Evolutionary conservation across 495 filamentous ascomycete species (phyloP).

Genomic region (Friedmanniomyces endolithicus): DNA sequence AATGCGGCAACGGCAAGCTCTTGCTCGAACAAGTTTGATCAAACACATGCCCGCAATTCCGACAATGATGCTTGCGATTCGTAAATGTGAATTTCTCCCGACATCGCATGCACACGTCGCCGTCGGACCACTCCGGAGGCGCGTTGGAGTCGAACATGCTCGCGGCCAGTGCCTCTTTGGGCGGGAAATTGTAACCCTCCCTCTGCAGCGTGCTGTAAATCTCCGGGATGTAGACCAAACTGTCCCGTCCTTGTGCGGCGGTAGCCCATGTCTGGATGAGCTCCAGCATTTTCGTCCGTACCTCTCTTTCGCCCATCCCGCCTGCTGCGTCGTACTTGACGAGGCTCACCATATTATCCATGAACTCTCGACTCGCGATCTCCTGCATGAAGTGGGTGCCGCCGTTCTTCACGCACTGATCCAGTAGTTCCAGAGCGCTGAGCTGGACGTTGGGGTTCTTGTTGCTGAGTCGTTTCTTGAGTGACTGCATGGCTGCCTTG

Average conservation of each 20-base stretch:
- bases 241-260: slow-evolving; percentile 73
- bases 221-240: slow-evolving; percentile 74
- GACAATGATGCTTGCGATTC: slow-evolving; percentile 94
- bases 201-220: slow-evolving; percentile 67
- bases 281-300: slow-evolving; percentile 80
- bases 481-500: slow-evolving; percentile 90
- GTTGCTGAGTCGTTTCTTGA: slow-evolving; percentile 87
- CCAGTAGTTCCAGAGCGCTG: slow-evolving; percentile 84
- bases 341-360: slow-evolving; percentile 89
- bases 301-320: slow-evolving; percentile 49
- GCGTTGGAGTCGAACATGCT: slow-evolving; percentile 96
- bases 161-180: slow-evolving; percentile 70
- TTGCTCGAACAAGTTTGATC: slow-evolving; percentile 88
- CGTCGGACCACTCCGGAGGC: slow-evolving; percentile 94
- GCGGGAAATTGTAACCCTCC: slow-evolving; percentile 84
- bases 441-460: slow-evolving; percentile 94
- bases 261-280: slow-evolving; percentile 88
- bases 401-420: slow-evolving; percentile 98
- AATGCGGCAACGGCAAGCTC: slow-evolving; percentile 72
- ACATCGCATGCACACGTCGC: slow-evolving; percentile 97
- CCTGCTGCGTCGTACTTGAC: slow-evolving; percentile 53
- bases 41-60: slow-evolving; percentile 95
- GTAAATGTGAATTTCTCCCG: slow-evolving; percentile 91
- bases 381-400: slow-evolving; percentile 91
- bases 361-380: slow-evolving; percentile 92